A percentile compares a stretch with the other conserved stretches of the same genome.
Evolutionary conservation across 2,329 filamentous ascomycete genomes (phyloP).

Genomic region (Ceratocystis ficicola): DNA sequence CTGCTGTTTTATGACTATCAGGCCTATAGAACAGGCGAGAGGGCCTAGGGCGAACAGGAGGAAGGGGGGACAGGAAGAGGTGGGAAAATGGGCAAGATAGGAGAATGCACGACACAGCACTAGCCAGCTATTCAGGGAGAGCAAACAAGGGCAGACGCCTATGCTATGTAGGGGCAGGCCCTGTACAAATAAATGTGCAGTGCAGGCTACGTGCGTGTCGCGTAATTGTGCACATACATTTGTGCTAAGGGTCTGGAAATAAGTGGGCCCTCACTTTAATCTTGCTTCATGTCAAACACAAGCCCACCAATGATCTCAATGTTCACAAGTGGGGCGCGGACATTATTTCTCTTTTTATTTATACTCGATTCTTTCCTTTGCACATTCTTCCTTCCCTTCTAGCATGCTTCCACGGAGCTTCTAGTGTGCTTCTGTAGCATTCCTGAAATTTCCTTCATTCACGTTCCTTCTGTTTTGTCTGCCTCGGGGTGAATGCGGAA

Average conservation of each 20-base stretch:
- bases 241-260: background rate
- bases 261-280: background rate
- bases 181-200: too few relatives aligned
- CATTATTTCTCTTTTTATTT: background rate
- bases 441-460: background rate
- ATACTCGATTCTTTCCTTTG: background rate
- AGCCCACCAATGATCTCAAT: background rate
- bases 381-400: background rate
- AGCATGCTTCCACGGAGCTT: background rate
- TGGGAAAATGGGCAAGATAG: too few relatives aligned
- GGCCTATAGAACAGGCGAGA: too few relatives aligned
- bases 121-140: too few relatives aligned
- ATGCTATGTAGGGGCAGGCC: too few relatives aligned
- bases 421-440: constrained; percentile 9
- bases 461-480: background rate
- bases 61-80: too few relatives aligned
- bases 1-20: background rate
- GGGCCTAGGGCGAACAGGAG: too few relatives aligned
- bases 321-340: background rate
- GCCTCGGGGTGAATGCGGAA: too few relatives aligned
- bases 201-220: too few relatives aligned
- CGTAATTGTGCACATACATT: too few relatives aligned
- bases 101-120: too few relatives aligned
- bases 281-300: background rate
- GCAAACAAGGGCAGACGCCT: too few relatives aligned